Evolutionary conservation across 2,329 filamentous ascomycete species (phyloP), one percentile per base, ranked within the genome.

Genomic region (Didymella sp.): DNA sequence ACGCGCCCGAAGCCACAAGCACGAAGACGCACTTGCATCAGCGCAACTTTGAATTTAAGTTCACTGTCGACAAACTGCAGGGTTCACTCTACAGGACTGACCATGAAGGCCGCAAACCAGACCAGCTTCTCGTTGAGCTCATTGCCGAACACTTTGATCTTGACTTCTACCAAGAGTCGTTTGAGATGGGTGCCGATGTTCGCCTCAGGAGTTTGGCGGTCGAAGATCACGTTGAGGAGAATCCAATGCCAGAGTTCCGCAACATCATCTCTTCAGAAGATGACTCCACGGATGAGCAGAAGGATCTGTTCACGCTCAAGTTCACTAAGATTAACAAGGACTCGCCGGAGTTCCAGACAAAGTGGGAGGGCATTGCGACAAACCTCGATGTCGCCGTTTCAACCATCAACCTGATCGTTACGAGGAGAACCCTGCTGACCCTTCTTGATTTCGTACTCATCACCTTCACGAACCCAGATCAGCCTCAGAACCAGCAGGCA

Each of bases 191-290:
- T 24, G 94, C 95, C 1, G 91, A 97, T 69, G 91, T 99, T 24
- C 88, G 92, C 0, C 83, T 99, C 9, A 90, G 90, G 13, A 93
- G 92, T 1, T 81, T 99, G 17, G 91, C 89, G 0, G 87, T 99
- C 3, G 94, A 98, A 69, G 95, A 99, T 72, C 93, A 98, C 71
- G 94, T 99, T 8, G 94, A 91, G 65, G 82, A 95, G 63, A 89
- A 94, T 51, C 88, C 92, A 0, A 81, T 91, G 0, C 89, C 89
- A 7, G 94, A 98, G 70, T 99, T 99, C 81, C 96, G 95, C 77
- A 94, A 94, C 24, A 96, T 99, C 47, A 87, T 99, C n/a, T 96
- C 93, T 0, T 97, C 95, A 1, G 94, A 96, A 70, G 87, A 89
- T 24, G 84, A 82, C 37, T 79, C 83, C 53, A 77, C 88, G 42